phyloP scores from a whole-genome alignment of 306 rosid genomes.

The Casuarina glauca region DNA sequence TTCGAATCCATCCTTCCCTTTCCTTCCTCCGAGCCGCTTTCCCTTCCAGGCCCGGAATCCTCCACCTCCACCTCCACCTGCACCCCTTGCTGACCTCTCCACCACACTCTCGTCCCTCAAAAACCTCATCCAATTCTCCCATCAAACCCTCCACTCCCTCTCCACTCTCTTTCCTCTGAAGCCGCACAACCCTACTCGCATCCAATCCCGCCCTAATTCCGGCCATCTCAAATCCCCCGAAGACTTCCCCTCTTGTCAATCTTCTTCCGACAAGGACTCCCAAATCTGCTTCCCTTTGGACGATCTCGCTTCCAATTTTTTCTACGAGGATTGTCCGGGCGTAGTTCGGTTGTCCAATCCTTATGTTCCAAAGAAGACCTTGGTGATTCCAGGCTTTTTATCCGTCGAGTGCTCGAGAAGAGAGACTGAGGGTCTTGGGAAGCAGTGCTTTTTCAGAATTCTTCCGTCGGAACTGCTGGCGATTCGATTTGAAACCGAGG shows the following conservation, averaged over 20 bases:
- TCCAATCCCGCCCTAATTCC: constrained; percentile 53
- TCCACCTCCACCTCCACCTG: background rate
- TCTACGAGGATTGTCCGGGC: constrained; percentile 67
- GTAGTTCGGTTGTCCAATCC: constrained; percentile 45
- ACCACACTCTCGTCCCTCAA: constrained; percentile 34
- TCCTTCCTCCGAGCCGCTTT: background rate
- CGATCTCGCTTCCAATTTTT: constrained; percentile 45
- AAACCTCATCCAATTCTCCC: constrained; percentile 40
- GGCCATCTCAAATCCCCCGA: constrained; percentile 59
- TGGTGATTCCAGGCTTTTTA: constrained; percentile 58
- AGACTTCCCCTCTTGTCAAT: constrained; percentile 55
- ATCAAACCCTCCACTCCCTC: constrained; percentile 37
- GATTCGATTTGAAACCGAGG: constrained; percentile 47
- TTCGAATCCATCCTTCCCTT: background rate
- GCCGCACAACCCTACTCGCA: constrained; percentile 28
- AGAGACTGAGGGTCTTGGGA: constrained; percentile 1
- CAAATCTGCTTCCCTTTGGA: constrained; percentile 58
- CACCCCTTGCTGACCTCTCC: background rate
- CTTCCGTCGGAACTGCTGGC: constrained; percentile 63
- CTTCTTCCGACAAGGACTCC: constrained; percentile 40
- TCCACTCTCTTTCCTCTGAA: constrained; percentile 27
- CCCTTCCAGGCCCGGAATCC: background rate
- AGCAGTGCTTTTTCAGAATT: constrained; percentile 14
- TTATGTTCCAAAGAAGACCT: constrained; percentile 33
- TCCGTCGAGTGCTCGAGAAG: constrained; percentile 43